Percentiles rank a stretch among this genome's conserved stretches.
phyloP scores from a whole-genome alignment of 1,284 basidiomycete species.

The Tilletia caries region DNA sequence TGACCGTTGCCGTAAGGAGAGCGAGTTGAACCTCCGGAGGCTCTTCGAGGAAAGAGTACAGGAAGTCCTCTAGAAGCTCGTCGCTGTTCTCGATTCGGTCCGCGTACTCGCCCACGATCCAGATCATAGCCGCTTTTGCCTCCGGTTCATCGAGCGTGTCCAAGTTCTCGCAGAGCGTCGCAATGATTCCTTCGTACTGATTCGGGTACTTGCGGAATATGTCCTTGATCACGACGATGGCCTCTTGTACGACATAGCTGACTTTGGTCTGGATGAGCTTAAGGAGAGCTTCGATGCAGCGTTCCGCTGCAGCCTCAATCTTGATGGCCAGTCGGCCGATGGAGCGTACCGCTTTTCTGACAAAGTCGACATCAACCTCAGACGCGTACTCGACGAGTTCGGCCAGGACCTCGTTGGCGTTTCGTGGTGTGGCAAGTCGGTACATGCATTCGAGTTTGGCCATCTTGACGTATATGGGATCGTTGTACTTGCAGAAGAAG shows the following conservation, averaged over 20 bases:
- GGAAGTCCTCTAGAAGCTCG: slow-evolving; percentile 86
- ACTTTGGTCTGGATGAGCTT: slow-evolving; percentile 88
- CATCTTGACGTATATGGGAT: slow-evolving; percentile 97
- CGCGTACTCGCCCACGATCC: slow-evolving; percentile 97
- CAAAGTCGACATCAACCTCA: slow-evolving; percentile 97
- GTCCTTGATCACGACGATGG: slow-evolving; percentile 94
- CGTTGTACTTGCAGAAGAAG: slow-evolving; percentile 99
- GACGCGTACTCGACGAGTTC: slow-evolving; percentile 98
- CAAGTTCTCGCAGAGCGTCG: slow-evolving; percentile 83
- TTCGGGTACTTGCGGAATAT: slow-evolving; percentile 97
- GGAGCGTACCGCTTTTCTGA: slow-evolving; percentile 91
- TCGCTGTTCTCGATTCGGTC: slow-evolving; percentile 94
- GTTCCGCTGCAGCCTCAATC: slow-evolving; percentile 81
- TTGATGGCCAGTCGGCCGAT: slow-evolving; percentile 97
- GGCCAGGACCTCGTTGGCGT: slow-evolving; percentile 83
- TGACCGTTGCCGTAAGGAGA: slow-evolving; percentile 89
- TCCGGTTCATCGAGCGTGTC: slow-evolving; percentile 92
- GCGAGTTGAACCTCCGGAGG: slow-evolving; percentile 92
- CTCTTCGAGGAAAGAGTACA: slow-evolving; percentile 89
- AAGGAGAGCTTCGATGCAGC: slow-evolving; percentile 82
- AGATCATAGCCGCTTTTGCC: slow-evolving; percentile 92
- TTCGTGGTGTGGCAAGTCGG: slow-evolving; percentile 82
- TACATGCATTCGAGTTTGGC: slow-evolving; percentile 99
- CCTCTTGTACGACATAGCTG: slow-evolving; percentile 95
- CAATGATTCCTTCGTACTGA: slow-evolving; percentile 91